Evolutionary conservation across 1,284 basidiomycete species (phyloP), one percentile per base, ranked within the genome.

Genomic region (Rhodofomes roseus): DNA sequence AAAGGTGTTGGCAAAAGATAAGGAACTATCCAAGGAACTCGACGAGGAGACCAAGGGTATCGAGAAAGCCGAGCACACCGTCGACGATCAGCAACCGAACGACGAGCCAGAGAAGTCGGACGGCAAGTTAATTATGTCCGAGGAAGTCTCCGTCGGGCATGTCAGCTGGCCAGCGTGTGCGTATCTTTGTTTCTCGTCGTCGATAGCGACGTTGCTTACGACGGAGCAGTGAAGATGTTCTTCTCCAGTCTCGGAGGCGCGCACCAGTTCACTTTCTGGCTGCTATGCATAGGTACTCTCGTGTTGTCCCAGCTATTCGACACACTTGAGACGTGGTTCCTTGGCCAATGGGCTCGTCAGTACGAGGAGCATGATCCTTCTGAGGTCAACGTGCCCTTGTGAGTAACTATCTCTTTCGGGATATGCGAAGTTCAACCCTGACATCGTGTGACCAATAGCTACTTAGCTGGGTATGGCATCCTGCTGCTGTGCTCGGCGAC

Each of bases 121-220:
- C 41, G 80, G 81, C 0, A 81, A 82, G 64, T 71, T 87, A 1
- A 75, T 85, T 31, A 72, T 84, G 11, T 81, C 79, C 1, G 86
- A 87, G 64, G 85, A 87, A 70, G 76, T 85, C 56, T 76, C 78
- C 3, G 74, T 81, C 58, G 86, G 85, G 3, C 77, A 80, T 55
- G 79, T 86, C 4, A 76, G 81, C 58, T 77, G 79, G 73, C 60
- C 66, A 3, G 75, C 79, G 5, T 56, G 77, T 77, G 60, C 56
- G 71, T 67, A 43, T 18, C 22, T 67, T 59, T 8, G 14, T n/a
- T n/a, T 55, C 20, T 25, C 16, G 52, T 31, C 64, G 3, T 37
- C 14, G 11, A 48, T 18, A 41, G 9, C 31, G 11, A 16, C 14
- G 29, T 22, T 11, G 25, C 40, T 59, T 8, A 59, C 40, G 22